phyloP scores from a whole-genome alignment of 1,139 yeast genomes.

The Taiozyma sp. region DNA sequence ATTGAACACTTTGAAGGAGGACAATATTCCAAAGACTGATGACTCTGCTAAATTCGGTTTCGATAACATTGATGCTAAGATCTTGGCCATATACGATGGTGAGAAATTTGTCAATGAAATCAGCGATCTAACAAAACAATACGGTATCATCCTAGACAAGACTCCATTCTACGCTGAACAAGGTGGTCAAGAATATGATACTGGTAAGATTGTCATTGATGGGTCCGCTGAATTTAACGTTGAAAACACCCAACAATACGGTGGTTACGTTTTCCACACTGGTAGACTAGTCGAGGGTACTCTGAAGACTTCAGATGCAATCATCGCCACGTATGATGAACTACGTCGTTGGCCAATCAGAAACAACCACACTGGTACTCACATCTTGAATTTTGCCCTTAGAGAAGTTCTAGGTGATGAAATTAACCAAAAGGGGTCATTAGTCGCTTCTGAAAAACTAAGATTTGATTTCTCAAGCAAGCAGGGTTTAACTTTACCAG shows the following conservation, averaged over 20 bases:
- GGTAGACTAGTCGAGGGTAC: constrained; percentile 79
- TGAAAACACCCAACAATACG: constrained; percentile 86
- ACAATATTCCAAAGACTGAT: constrained; percentile 70
- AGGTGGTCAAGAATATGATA: constrained; percentile 98
- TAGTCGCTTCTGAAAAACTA: constrained; percentile 91
- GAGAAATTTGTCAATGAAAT: constrained; percentile 48
- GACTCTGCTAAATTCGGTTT: constrained; percentile 70
- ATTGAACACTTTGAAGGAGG: constrained; percentile 58
- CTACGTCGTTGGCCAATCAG: constrained; percentile 95
- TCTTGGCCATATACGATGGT: constrained; percentile 72
- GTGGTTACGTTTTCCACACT: constrained; percentile 93
- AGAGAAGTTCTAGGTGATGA: constrained; percentile 82
- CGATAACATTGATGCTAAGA: constrained; percentile 54
- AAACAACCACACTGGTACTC: constrained; percentile 98
- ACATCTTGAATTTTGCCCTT: constrained; percentile 82
- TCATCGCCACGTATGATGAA: constrained; percentile 88
- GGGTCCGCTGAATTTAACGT: constrained; percentile 85
- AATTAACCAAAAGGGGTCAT: constrained; percentile 94
- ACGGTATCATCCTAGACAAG: constrained; percentile 79
- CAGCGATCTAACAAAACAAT: constrained; percentile 43
- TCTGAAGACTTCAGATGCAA: constrained; percentile 57
- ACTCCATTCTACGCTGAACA: constrained; percentile 97
- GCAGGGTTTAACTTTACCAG: constrained; percentile 65
- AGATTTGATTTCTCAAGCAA: constrained; percentile 96
- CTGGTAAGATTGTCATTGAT: constrained; percentile 88